Conservation (phyloP, 371 early-diverging fungal species). For the Enteropsectra breve region DNA sequence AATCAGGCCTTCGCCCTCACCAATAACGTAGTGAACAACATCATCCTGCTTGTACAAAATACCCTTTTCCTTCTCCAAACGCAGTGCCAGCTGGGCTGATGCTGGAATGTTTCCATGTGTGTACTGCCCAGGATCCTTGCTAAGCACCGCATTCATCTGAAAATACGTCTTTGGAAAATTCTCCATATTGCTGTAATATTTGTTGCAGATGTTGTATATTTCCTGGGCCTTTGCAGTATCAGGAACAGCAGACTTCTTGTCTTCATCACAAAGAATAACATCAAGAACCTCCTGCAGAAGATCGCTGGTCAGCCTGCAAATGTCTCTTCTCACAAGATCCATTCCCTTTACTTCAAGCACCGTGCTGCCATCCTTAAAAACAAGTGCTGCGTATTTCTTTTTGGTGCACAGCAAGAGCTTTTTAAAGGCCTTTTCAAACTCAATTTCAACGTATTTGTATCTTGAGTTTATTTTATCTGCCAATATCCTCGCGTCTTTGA, state of each 20-base stretch:
- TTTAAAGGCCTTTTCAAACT: conserved; percentile 84
- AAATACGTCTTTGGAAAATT: conserved; percentile 69
- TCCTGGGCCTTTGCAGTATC: conserved; percentile 6
- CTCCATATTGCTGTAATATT: conserved; percentile 3
- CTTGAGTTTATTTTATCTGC: conserved; percentile 75
- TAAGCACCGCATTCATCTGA: conserved; percentile 73
- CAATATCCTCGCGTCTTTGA: conserved; percentile 70
- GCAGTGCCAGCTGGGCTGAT: conserved; percentile 84
- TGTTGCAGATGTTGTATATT: conserved; percentile 24
- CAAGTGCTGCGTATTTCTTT: conserved; percentile 93
- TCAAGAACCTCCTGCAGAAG: conserved; percentile 65
- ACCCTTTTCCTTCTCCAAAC: conserved; percentile 66
- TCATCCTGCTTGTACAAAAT: conserved; percentile 70
- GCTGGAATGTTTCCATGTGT: conserved; percentile 76
- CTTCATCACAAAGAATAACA: conserved; percentile 43
- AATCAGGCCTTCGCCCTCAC: conserved; percentile 62
- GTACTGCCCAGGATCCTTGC: conserved; percentile 82
- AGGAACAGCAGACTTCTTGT: background rate
- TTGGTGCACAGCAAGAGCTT: conserved; percentile 89
- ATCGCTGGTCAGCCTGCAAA: conserved; percentile 81
- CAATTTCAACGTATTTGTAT: conserved; percentile 84
- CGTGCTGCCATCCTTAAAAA: conserved; percentile 59
- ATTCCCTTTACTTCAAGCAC: conserved; percentile 85
- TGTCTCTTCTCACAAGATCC: conserved; percentile 91
- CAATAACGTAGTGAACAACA: conserved; percentile 86